A percentile compares a stretch with the other conserved stretches of the same genome.
These are phyloP conservation scores for Papilionanthe hybrid DNA, from an alignment of 116 monocot species.

Conservation along the genomic window DNA sequence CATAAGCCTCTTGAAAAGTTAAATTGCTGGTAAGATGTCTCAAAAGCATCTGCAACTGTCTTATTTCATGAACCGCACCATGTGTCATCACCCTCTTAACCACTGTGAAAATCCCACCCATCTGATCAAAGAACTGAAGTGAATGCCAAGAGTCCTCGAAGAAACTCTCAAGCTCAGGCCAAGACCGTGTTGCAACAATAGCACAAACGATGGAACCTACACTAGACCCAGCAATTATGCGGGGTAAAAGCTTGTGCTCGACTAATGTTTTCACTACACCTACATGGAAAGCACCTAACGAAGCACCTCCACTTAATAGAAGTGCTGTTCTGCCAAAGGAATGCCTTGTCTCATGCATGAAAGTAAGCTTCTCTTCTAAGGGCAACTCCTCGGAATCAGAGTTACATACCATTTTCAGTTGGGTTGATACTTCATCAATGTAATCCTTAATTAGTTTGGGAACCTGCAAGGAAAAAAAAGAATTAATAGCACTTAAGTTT, in stretches of 20 bases:
- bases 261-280: constrained; percentile 91
- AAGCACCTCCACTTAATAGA: constrained; percentile 91
- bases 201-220: constrained; percentile 87
- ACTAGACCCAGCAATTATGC: constrained; percentile 88
- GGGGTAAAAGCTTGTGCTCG: constrained; percentile 70
- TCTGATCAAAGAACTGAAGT: constrained; percentile 82
- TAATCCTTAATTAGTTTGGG: constrained; percentile 90
- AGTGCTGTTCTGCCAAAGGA: constrained; percentile 91
- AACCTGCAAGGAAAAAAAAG: constrained; percentile 36
- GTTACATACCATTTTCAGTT: constrained; percentile 78
- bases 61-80: constrained; percentile 86
- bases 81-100: constrained; percentile 60
- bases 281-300: constrained; percentile 82
- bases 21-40: constrained; percentile 86
- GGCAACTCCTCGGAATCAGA: constrained; percentile 80
- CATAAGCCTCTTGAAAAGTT: constrained; percentile 96
- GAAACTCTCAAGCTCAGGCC: constrained; percentile 92
- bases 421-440: constrained; percentile 86
- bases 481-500: neutral
- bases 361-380: constrained; percentile 89
- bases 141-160: constrained; percentile 73
- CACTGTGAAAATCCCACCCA: constrained; percentile 79
- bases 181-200: constrained; percentile 71
- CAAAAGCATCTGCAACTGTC: constrained; percentile 67
- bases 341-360: constrained; percentile 96